Percentiles rank a stretch among this genome's conserved stretches.
These are phyloP conservation scores for Calycina herbarum DNA, from an alignment of 2,329 filamentous ascomycete species.

Conservation along the genomic window DNA sequence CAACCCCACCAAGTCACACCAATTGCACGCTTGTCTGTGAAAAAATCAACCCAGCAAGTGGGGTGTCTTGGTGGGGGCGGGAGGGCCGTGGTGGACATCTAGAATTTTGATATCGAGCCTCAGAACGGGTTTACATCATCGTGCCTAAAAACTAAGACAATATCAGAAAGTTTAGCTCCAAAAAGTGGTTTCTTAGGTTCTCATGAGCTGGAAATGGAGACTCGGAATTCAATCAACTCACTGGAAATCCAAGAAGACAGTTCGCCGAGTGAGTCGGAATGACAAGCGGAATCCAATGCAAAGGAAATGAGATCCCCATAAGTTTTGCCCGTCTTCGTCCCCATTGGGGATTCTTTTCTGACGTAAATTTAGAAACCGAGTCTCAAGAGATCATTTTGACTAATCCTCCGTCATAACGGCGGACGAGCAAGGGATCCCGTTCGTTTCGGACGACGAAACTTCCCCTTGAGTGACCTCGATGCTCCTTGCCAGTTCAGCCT, in stretches of 20 bases:
- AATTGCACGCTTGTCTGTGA: not conserved
- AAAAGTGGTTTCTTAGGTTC: not conserved
- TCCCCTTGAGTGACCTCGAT: not conserved
- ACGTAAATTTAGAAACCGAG: not conserved
- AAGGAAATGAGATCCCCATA: not conserved
- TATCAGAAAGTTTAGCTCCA: not conserved
- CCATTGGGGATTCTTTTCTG: not conserved
- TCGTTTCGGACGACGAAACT: not conserved
- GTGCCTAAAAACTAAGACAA: not conserved
- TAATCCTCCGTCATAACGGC: not conserved
- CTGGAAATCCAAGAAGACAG: not conserved
- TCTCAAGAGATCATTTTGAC: no score
- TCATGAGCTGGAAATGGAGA: not conserved
- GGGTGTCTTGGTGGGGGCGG: not conserved
- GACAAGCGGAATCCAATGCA: not conserved
- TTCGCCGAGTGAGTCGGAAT: not conserved
- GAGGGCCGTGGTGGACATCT: not conserved
- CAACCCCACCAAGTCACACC: not conserved
- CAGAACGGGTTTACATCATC: not conserved
- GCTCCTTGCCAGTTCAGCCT: not conserved
- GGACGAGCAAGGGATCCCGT: constrained; percentile 1
- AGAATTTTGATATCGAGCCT: not conserved
- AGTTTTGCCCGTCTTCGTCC: not conserved
- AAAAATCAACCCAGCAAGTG: not conserved
- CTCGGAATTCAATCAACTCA: not conserved